A percentile compares a stretch with the other conserved stretches of the same genome.
Evolutionary conservation across 2,329 filamentous ascomycete species (phyloP).

Genomic region (Teratosphaeriaceae sp.): DNA sequence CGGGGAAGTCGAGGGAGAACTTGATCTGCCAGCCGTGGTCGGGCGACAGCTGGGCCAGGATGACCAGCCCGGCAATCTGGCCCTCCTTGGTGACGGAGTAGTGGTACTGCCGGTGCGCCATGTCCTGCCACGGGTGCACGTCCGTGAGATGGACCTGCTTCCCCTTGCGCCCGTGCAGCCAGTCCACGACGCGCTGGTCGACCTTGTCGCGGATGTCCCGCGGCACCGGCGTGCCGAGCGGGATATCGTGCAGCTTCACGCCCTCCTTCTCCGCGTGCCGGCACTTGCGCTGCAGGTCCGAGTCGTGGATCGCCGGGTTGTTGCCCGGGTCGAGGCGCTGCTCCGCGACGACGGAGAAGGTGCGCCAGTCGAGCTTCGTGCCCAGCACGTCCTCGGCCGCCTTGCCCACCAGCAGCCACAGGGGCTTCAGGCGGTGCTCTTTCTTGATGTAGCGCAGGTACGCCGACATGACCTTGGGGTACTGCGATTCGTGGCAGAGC

Average conservation of each 20-base stretch:
- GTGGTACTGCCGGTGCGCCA: constrained; percentile 77
- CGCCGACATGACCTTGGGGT: constrained; percentile 61
- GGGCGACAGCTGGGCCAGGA: constrained; percentile 73
- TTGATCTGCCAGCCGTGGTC: constrained; percentile 89
- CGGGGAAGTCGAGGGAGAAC: constrained; percentile 90
- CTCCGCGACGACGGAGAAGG: constrained; percentile 80
- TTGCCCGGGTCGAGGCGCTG: constrained; percentile 73
- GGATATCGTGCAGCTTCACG: constrained; percentile 69
- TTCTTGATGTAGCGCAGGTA: constrained; percentile 72
- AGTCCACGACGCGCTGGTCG: constrained; percentile 68
- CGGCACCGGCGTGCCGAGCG: constrained; percentile 55
- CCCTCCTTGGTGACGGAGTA: constrained; percentile 68
- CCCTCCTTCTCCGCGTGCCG: constrained; percentile 76
- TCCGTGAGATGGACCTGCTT: constrained; percentile 86
- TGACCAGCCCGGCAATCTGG: constrained; percentile 68
- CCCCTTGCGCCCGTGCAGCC: constrained; percentile 74
- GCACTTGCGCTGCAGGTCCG: constrained; percentile 65
- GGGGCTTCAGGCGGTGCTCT: constrained; percentile 64
- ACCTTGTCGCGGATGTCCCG: constrained; percentile 63
- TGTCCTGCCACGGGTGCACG: constrained; percentile 81
- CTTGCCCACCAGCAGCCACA: constrained; percentile 85
- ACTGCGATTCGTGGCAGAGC: constrained; percentile 73
- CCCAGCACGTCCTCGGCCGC: constrained; percentile 74
- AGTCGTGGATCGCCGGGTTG: constrained; percentile 59
- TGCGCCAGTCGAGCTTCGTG: constrained; percentile 76